These are phyloP conservation scores for Boechera stricta DNA, from an alignment of 345 rosid genomes.

Conservation along the genomic window DNA sequence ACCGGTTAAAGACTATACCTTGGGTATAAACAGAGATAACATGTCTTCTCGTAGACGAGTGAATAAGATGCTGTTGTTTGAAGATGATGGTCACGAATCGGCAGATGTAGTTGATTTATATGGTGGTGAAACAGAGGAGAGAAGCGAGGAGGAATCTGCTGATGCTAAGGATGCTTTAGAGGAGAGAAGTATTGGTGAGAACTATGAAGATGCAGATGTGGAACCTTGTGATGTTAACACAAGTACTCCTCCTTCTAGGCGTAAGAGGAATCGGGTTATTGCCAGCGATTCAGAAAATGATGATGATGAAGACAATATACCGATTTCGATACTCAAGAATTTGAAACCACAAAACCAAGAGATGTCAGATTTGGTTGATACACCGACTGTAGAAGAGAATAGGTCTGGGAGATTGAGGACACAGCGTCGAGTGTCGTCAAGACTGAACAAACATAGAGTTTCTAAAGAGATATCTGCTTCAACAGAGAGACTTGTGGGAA, in stretches of 20 bases:
- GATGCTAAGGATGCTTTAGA: slow-evolving; percentile 12
- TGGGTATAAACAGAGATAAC: slow-evolving; percentile 38
- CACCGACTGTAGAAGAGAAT: slow-evolving; percentile 8
- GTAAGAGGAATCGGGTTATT: slow-evolving; percentile 67
- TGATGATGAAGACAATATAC: slow-evolving; percentile 56
- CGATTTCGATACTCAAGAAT: slow-evolving; percentile 54
- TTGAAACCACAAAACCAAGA: slow-evolving; percentile 38
- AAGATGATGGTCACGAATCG: slow-evolving; percentile 46
- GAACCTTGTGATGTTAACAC: slow-evolving; percentile 31
- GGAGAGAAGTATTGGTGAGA: slow-evolving; percentile 38
- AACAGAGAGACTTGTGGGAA: slow-evolving; percentile 38
- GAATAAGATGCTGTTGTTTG: slow-evolving; percentile 54
- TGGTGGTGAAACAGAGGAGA: slow-evolving; percentile 66
- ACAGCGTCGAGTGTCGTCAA: slow-evolving; percentile 49
- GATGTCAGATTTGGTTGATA: slow-evolving; percentile 2
- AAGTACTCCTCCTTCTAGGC: slow-evolving; percentile 32
- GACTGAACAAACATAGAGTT: slow-evolving; percentile 46
- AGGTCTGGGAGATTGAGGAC: slow-evolving; percentile 27
- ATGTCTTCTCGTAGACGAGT: slow-evolving; percentile 35
- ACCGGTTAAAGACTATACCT: slow-evolving; percentile 38
- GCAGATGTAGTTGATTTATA: slow-evolving; percentile 49
- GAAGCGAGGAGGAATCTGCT: slow-evolving; percentile 39
- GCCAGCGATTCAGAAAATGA: slow-evolving; percentile 66
- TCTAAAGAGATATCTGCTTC: slow-evolving; percentile 24
- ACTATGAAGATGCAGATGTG: slow-evolving; percentile 46